Conservation (phyloP, 352 stramenopile species). For the Phytophthora fragariaefolia region DNA sequence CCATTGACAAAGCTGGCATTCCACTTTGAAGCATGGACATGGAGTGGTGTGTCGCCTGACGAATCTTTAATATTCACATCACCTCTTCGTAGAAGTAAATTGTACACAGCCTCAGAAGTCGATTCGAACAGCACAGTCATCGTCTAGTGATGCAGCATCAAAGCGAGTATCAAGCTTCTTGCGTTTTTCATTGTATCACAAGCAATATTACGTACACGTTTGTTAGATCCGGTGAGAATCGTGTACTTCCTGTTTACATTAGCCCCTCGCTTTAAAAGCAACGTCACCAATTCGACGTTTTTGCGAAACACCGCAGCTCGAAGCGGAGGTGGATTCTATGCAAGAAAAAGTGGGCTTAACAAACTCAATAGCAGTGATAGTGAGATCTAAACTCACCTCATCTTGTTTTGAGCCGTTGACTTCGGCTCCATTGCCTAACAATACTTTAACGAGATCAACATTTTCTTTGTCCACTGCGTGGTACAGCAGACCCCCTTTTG, state of each 20-base stretch:
- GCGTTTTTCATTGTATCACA: not conserved
- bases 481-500: constrained; percentile 35
- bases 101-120: constrained; percentile 28
- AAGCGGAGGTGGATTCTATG: constrained; percentile 34
- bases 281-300: constrained; percentile 29
- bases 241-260: constrained; percentile 36
- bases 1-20: constrained; percentile 25
- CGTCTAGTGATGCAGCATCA: constrained; percentile 7
- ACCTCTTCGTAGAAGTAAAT: constrained; percentile 27
- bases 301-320: constrained; percentile 34
- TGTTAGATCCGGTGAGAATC: constrained; percentile 8
- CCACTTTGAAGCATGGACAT: constrained; percentile 33
- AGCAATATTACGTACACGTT: constrained; percentile 24
- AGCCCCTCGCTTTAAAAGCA: constrained; percentile 34
- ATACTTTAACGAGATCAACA: constrained; percentile 38
- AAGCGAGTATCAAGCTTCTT: constrained; percentile 1
- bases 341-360: not conserved
- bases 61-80: constrained; percentile 33
- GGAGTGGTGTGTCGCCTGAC: constrained; percentile 29
- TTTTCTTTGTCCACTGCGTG: constrained; percentile 40
- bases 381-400: constrained; percentile 15
- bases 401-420: constrained; percentile 41
- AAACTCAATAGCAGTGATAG: not conserved
- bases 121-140: constrained; percentile 35
- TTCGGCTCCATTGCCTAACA: constrained; percentile 37